Base-by-base conservation (phyloP, 441 rosid species). In the Omphalea diandra region DNA sequence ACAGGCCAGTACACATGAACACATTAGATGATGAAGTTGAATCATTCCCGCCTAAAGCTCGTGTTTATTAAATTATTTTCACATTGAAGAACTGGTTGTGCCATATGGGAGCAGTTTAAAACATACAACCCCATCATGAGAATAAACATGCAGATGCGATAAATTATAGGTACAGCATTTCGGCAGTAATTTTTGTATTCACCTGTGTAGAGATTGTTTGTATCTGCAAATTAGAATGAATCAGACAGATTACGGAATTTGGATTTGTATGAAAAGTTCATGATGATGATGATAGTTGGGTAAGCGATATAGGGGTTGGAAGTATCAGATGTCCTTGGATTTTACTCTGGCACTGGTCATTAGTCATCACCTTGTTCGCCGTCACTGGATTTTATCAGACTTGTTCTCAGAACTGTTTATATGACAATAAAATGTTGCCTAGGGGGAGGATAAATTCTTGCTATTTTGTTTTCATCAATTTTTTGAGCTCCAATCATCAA, bases 1-100 rank as follows among this genome's bases (percentile, higher is more conserved):
- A 94, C 80, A 86, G 97, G 78, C 99, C 99, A 20, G 99, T 94
- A 68, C 99, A 94, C 84, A 81, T 92, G 97, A 87, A 94, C 82
- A 92, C 99, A 31, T 81, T 94, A 63, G 99, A 94, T 27, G 91
- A 92, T 47, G 98, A 94, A 77, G 9, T 92, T 0, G 94, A 92
- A 62, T 9, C 98, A 31, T 87, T 94, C 89, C 99, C 99, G 14
- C 99, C 99, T 24, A 94, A 92, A 81, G 98, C 99, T 73, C 97
- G 99, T 49, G 99, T 94, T 69, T 94, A 94, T 69, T 92, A 80
- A 87, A 71, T 26, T 50, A 68, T 63, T 57, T 24, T 53, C 36
- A n/a, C 49, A 15, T 8, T 11, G 60, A 63, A 66, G 46, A 74
- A 50, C 20, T 6, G 4, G 49, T 26, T 14, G 10, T 11, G 52